A percentile compares a stretch with the other conserved stretches of the same genome.
These are phyloP conservation scores for Leonotis leonurus DNA, from an alignment of 257 asterid species.

Conservation along the genomic window DNA sequence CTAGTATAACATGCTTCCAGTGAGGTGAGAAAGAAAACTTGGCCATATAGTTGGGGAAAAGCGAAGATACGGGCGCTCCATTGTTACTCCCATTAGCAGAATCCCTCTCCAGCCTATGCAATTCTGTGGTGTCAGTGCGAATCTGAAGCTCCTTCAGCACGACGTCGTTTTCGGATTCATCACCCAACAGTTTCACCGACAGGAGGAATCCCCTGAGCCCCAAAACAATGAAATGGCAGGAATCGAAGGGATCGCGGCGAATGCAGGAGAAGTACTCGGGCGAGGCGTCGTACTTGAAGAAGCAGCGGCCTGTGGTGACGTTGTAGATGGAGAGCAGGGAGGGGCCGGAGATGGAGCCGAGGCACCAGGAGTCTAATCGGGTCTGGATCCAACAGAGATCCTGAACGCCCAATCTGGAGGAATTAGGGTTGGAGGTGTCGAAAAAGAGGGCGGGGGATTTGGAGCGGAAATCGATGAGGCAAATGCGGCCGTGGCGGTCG, in stretches of 20 bases:
- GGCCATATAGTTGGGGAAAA: conserved; percentile 55
- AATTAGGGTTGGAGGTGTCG: conserved; percentile 39
- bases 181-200: conserved; percentile 58
- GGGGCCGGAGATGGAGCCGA: conserved; percentile 68
- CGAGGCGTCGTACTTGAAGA: conserved; percentile 81
- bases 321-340: conserved; percentile 58
- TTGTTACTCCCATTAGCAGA: conserved; percentile 27
- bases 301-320: conserved; percentile 67
- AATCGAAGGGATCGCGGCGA: conserved; percentile 82
- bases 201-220: conserved; percentile 86
- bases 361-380: conserved; percentile 65
- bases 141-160: conserved; percentile 53
- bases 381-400: conserved; percentile 87
- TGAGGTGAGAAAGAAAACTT: conserved; percentile 74
- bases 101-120: conserved; percentile 81
- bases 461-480: conserved; percentile 68
- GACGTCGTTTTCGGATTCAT: conserved; percentile 66
- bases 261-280: conserved; percentile 78
- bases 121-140: conserved; percentile 61
- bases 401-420: conserved; percentile 64
- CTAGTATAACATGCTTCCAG: conserved; percentile 76
- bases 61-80: conserved; percentile 66
- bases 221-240: conserved; percentile 66
- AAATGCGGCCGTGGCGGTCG: conserved; percentile 87
- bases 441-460: conserved; percentile 52